Base-by-base conservation (phyloP, 345 rosid genomes). In the Adansonia digitata region DNA sequence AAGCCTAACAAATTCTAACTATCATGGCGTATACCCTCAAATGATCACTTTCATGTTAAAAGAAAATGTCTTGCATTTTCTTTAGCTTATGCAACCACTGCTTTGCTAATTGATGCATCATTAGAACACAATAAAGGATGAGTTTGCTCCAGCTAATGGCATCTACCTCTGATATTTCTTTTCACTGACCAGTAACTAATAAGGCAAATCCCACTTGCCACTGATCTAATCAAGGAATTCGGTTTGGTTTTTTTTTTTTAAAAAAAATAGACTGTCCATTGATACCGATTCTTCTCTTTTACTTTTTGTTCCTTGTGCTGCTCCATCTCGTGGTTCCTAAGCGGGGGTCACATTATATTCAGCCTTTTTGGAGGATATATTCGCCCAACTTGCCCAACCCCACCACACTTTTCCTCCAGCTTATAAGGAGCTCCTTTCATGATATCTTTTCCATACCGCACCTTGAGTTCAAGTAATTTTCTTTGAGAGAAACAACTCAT, bases 341-440 rank as follows among this genome's bases (percentile, higher is more conserved):
- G 83, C 74, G 51, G 74, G 83, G 81, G 86, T 85, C 92, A 85
- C 86, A 65, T 85, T 75, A 60, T 69, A 79, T 51, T 82, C 71
- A 77, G 35, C 69, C 70, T 69, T 77, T 81, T 72, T 17, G 71
- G 57, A 75, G 89, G 81, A 85, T 81, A 84, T 88, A 88, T 88
- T 84, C 93, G 24, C 74, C 84, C 92, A 85, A 83, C 81, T 87
- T 83, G 86, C 82, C 52, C 65, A 78, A 78, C 93, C 89, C 91
- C 91, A 82, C 80, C 63, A 75, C 79, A 76, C 68, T 78, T 77
- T 51, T 70, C 77, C 77, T 82, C 88, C 88, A 82, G 81, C 85
- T 74, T 89, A 88, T 91, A 93, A 83, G 86, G 81, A 86, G 82
- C 81, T 75, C 57, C 77, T 62, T 51, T 10, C 46, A 20, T 37